Percentiles rank a stretch among this genome's conserved stretches.
These are phyloP conservation scores for Warburgia ugandensis DNA, from an alignment of 164 flowering plant species.

Conservation along the genomic window DNA sequence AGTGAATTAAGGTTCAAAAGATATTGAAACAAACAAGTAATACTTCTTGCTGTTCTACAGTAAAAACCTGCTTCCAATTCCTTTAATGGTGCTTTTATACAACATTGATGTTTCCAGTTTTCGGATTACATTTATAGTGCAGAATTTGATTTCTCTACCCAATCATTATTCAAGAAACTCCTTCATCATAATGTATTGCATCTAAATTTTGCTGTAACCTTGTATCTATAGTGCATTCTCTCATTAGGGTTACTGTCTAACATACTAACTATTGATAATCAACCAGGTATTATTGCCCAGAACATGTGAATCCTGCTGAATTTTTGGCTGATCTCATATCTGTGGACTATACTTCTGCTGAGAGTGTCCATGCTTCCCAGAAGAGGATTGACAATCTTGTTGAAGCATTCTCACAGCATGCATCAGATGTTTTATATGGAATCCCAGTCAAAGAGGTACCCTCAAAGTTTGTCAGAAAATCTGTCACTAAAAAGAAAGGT, in stretches of 20 bases:
- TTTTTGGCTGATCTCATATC: slow-evolving; percentile 98
- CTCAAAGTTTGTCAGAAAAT: slow-evolving; percentile 22
- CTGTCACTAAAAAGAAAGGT: slow-evolving; percentile 35
- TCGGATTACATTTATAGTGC: too few relatives aligned
- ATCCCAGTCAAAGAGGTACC: slow-evolving; percentile 28
- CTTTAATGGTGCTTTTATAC: too few relatives aligned
- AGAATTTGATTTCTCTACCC: too few relatives aligned
- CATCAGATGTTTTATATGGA: slow-evolving; percentile 48
- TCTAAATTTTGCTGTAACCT: neutral
- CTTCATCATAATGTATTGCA: neutral
- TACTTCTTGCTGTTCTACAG: too few relatives aligned
- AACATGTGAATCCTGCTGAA: slow-evolving; percentile 95
- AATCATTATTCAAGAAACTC: neutral
- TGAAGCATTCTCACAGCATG: slow-evolving; percentile 55
- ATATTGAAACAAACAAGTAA: too few relatives aligned
- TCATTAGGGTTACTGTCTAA: neutral
- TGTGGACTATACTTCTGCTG: slow-evolving; percentile 79
- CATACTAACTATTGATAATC: slow-evolving; percentile 10
- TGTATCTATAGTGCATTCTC: neutral
- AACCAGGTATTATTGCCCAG: slow-evolving; percentile 72
- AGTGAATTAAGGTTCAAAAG: too few relatives aligned
- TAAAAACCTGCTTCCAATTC: too few relatives aligned
- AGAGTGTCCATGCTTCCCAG: slow-evolving; percentile 66
- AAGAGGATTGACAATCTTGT: slow-evolving; percentile 82
- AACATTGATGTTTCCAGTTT: too few relatives aligned